A percentile compares a stretch with the other conserved stretches of the same genome.
Evolutionary conservation across 2,329 filamentous ascomycete genomes (phyloP).

Genomic region (Coniella lustricola): DNA sequence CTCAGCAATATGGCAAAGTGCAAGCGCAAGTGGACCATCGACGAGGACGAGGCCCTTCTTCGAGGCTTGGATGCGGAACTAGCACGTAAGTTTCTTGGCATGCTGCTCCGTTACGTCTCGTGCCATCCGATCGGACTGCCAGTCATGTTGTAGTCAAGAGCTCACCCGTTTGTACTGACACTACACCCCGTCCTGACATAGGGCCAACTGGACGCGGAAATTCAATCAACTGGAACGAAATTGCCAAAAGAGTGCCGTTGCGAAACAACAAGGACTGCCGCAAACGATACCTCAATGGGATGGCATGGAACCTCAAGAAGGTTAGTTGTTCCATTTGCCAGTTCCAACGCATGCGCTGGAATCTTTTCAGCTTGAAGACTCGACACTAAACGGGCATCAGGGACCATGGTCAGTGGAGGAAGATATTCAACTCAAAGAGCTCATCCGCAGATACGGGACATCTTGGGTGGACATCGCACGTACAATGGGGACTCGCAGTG

Average conservation of each 20-base stretch:
- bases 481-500: not conserved
- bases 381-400: not conserved
- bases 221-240: constrained; percentile 2
- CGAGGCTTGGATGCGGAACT: not conserved
- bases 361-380: not conserved
- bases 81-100: not conserved
- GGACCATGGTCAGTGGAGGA: constrained; percentile 2
- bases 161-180: not conserved
- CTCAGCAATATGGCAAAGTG: not conserved
- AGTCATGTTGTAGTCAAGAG: not conserved
- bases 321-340: too few species aligned
- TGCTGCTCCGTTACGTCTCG: too few species aligned
- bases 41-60: not conserved
- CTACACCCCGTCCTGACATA: not conserved
- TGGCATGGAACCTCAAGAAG: constrained; percentile 3
- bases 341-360: not conserved
- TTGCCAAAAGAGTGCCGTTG: not conserved
- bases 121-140: not conserved
- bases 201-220: not conserved
- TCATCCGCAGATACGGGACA: not conserved
- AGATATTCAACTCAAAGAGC: not conserved
- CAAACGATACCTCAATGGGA: not conserved
- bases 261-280: constrained; percentile 2
- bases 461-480: not conserved
- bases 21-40: constrained; percentile 1